Percentiles rank a stretch among this genome's conserved stretches.
phyloP scores from a whole-genome alignment of 257 asterid species.

The Scutellaria barbata region DNA sequence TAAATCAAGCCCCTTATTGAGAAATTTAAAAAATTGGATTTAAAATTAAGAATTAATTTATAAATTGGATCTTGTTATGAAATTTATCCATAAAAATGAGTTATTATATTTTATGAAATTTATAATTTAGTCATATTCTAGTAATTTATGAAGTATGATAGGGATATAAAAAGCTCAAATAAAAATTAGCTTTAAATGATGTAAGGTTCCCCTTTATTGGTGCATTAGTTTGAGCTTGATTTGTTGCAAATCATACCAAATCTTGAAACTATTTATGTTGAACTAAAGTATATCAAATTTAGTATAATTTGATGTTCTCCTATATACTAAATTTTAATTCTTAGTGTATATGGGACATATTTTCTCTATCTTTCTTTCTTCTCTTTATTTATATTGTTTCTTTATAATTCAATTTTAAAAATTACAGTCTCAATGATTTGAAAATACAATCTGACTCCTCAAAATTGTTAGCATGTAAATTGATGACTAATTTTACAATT shows the following conservation, averaged over 20 bases:
- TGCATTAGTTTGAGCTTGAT: neutral
- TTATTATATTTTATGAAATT: too few relatives aligned
- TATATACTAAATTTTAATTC: neutral
- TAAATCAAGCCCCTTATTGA: too few relatives aligned
- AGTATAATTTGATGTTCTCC: neutral
- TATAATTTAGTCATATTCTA: too few relatives aligned
- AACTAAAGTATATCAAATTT: neutral
- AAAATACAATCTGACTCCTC: too few relatives aligned
- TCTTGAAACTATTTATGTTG: neutral
- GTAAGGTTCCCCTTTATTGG: neutral
- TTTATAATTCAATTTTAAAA: neutral
- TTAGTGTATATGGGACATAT: neutral
- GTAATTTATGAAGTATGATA: neutral
- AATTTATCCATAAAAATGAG: too few relatives aligned
- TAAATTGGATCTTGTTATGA: too few relatives aligned
- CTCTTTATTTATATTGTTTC: too few relatives aligned
- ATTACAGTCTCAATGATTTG: too few relatives aligned
- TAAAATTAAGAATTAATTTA: too few relatives aligned
- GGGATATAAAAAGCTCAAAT: neutral
- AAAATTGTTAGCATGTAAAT: too few relatives aligned
- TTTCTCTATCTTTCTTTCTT: neutral
- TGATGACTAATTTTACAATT: too few relatives aligned
- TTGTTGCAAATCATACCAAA: neutral
- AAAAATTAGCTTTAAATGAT: neutral
- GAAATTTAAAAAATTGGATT: too few relatives aligned